Evolutionary conservation across 2,329 filamentous ascomycete genomes (phyloP), one percentile per base, ranked within the genome.

Genomic region (Talaromyces albobiverticillius): DNA sequence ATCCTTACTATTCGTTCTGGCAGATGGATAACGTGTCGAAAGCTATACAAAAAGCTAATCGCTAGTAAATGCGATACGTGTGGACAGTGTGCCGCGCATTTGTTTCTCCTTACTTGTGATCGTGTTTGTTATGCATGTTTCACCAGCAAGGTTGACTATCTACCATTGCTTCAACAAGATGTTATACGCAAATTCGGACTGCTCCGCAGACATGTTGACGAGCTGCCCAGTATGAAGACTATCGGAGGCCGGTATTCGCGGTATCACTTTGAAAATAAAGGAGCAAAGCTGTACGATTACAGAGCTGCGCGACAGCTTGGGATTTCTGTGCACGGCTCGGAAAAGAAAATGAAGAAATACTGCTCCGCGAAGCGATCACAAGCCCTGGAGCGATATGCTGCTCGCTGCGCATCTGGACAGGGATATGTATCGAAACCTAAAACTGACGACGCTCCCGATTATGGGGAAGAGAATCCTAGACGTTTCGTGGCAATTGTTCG

Each of bases 101-200:
- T 50, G 22, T 50, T 41, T 41, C 16, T 50, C 9, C 29, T 50
- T 26, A 50, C 47, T 18, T 50, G 47, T 18, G 22, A 34, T 10
- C 47, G 47, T 3, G 70, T 76, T 46, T 77, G 74, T 61, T 73
- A 66, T 54, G 57, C 66, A 14, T 75, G 72, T 61, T 69, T 73
- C 55, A 62, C 65, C 29, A 46, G 52, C n/a, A 51, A 64, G 3
- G 23, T 40, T 1, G 55, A 58, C 45, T 75, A 70, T 53, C 62
- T 69, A 41, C 69, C 71, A 26, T 29, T 69, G 13, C 41, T n/a
- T 32, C 51, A 46, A 26, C 47, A 10, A 47, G 56, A 60, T 36
- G 50, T 38, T 18, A 50, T 53, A 8, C 54, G 54, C 22, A 48
- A 48, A 38, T 48, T 34, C 31, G 46, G 46, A 25, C 16, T 50